A percentile compares a stretch with the other conserved stretches of the same genome.
phyloP scores from a whole-genome alignment of 176 grass and related monocot species.

The Calamus simplicifolius region DNA sequence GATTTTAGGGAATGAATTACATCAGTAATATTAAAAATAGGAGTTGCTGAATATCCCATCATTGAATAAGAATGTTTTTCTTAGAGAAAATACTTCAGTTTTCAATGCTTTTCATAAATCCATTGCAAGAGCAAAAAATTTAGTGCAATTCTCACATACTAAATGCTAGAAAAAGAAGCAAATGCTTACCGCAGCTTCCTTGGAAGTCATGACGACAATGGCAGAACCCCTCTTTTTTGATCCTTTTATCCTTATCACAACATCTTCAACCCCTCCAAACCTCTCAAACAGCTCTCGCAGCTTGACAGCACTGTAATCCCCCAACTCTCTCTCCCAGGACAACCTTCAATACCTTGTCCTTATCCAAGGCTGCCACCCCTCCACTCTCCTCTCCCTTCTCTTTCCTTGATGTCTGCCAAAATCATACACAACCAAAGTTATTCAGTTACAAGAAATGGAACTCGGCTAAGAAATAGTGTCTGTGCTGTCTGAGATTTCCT shows the following conservation, averaged over 20 bases:
- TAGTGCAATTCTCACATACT: no score
- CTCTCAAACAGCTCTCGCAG: constrained; percentile 59
- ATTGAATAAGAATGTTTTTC: no score
- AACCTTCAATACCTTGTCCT: constrained; percentile 69
- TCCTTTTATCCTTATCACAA: constrained; percentile 66
- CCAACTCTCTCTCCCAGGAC: constrained; percentile 67
- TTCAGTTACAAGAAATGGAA: background rate
- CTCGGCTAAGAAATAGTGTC: no score
- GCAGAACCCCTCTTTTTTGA: constrained; percentile 68
- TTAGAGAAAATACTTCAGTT: no score
- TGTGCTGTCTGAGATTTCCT: no score
- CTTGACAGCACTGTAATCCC: constrained; percentile 56
- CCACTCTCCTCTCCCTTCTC: constrained; percentile 28
- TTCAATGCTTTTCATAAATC: no score
- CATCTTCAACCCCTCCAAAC: constrained; percentile 70
- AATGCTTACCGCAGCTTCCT: constrained; percentile 61
- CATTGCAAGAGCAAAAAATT: no score
- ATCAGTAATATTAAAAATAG: no score
- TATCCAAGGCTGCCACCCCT: constrained; percentile 32
- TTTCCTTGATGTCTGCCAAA: constrained; percentile 24
- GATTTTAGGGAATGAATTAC: no score
- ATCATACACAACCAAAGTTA: background rate
- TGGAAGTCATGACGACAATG: constrained; percentile 69
- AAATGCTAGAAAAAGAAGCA: constrained; percentile 4
- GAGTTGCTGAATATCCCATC: no score